Conservation (phyloP, 192 early-diverging fungal genomes). For the Pilobolus umbonatus region DNA sequence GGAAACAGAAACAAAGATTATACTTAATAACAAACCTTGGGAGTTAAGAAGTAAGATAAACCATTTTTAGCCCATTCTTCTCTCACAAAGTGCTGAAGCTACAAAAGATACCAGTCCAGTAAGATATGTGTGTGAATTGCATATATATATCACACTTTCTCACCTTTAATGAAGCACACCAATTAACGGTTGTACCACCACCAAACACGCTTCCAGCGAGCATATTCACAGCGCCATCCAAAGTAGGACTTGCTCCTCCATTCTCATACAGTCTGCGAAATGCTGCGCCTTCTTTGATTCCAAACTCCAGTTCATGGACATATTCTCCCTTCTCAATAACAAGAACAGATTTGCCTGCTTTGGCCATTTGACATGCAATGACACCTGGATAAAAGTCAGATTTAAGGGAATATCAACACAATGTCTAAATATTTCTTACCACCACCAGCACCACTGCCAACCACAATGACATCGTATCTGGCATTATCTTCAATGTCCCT, state of each 20-base stretch:
- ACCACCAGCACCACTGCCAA: constrained; percentile 70
- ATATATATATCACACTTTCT: constrained; percentile 35
- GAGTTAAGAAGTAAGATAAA: constrained; percentile 55
- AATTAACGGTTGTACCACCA: constrained; percentile 72
- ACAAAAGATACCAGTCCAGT: constrained; percentile 6
- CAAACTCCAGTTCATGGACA: constrained; percentile 47
- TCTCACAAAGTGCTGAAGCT: constrained; percentile 58
- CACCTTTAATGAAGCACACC: constrained; percentile 56
- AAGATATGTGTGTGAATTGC: constrained; percentile 2
- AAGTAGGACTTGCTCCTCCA: constrained; percentile 38
- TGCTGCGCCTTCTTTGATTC: constrained; percentile 45
- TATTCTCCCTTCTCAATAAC: constrained; percentile 72
- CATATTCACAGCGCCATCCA: constrained; percentile 51
- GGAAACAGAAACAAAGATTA: background rate
- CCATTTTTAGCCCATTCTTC: constrained; percentile 69
- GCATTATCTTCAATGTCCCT: background rate
- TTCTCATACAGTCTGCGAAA: constrained; percentile 53
- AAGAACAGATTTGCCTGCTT: constrained; percentile 60
- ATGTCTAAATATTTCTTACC: constrained; percentile 15
- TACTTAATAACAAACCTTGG: constrained; percentile 17
- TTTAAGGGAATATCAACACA: background rate
- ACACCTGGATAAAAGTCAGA: constrained; percentile 29
- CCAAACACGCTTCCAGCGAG: constrained; percentile 66
- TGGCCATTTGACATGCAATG: constrained; percentile 58
- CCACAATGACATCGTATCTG: constrained; percentile 55